Conservation (phyloP, 257 asterid genomes). For the Nicotiana tabacum region DNA sequence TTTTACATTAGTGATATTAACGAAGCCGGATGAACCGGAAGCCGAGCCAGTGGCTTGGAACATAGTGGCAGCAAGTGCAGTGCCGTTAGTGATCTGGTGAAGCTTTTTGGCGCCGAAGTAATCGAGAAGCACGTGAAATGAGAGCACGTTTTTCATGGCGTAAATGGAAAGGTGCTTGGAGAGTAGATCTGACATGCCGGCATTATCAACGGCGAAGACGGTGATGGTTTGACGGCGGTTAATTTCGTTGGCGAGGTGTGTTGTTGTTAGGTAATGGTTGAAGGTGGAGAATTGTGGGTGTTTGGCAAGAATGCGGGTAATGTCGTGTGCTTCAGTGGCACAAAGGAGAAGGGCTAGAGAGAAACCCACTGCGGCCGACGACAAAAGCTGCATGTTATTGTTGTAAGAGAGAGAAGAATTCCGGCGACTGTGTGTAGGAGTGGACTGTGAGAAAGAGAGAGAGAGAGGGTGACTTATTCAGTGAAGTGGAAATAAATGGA, state of each 20-base stretch:
- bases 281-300: constrained; percentile 51
- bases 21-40: constrained; percentile 62
- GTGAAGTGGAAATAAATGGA: not conserved
- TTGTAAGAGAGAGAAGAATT: not conserved
- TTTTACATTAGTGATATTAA: constrained; percentile 45
- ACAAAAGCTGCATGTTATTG: constrained; percentile 45
- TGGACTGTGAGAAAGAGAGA: not conserved
- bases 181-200: constrained; percentile 61
- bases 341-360: constrained; percentile 17
- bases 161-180: constrained; percentile 34
- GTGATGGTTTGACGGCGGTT: constrained; percentile 59
- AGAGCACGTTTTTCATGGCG: constrained; percentile 45
- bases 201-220: constrained; percentile 55
- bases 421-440: not conserved
- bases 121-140: constrained; percentile 68
- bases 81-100: constrained; percentile 58
- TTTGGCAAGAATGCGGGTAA: constrained; percentile 46
- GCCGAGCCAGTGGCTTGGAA: constrained; percentile 75
- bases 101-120: constrained; percentile 67
- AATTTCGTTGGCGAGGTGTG: constrained; percentile 62
- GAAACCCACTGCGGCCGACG: constrained; percentile 21
- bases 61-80: constrained; percentile 64
- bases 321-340: constrained; percentile 45
- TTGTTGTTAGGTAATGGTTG: constrained; percentile 50
- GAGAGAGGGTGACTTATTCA: not conserved